Conservation (phyloP, 768 basidiomycete genomes). For the Hirschioporus abietinus region DNA sequence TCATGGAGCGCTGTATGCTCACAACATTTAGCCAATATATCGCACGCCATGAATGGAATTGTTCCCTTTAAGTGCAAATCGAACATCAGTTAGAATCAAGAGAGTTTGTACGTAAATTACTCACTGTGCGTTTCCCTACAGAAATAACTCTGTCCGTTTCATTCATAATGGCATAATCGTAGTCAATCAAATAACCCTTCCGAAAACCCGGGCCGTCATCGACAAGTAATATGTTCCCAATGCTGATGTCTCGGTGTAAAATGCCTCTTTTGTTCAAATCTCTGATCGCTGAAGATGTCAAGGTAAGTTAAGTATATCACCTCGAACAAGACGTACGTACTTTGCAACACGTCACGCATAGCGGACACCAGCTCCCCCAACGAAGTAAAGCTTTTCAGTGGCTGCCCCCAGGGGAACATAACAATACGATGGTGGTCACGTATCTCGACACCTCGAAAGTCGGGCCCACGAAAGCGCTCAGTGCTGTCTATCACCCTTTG, state of each 20-base stretch:
- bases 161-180: background rate
- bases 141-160: background rate
- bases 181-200: background rate
- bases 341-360: background rate
- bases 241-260: constrained; percentile 2
- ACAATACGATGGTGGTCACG: background rate
- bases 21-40: background rate
- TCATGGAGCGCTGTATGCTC: background rate
- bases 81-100: background rate
- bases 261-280: background rate
- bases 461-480: too few relatives aligned
- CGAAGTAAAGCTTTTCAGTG: background rate
- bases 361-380: background rate
- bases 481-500: too few relatives aligned
- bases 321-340: background rate
- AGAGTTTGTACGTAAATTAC: background rate
- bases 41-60: background rate
- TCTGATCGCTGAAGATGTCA: background rate
- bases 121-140: background rate
- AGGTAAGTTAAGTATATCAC: too few relatives aligned
- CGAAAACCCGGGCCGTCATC: background rate
- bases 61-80: background rate
- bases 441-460: background rate
- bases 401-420: background rate
- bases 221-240: background rate